Evolutionary conservation across 345 rosid genomes (phyloP).

Genomic region (Euphorbia tirucalli): DNA sequence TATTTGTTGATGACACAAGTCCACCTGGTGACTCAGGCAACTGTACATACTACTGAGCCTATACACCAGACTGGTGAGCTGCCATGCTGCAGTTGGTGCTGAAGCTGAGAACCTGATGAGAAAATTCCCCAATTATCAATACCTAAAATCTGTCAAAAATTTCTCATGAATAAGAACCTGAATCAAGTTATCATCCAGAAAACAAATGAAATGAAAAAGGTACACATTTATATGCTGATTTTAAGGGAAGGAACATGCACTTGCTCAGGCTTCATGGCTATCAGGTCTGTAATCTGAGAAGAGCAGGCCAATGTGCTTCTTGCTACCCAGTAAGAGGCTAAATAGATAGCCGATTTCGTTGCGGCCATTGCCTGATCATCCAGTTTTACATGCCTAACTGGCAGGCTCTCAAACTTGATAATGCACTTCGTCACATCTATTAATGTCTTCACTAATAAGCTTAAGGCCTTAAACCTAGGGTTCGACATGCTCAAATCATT

Average conservation of each 20-base stretch:
- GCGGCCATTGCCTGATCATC: conserved; percentile 39
- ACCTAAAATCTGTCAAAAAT: background rate
- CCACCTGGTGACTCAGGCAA: conserved; percentile 51
- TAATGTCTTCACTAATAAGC: conserved; percentile 44
- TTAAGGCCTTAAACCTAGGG: conserved; percentile 55
- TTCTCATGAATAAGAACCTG: background rate
- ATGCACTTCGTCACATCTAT: conserved; percentile 54
- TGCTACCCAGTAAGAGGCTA: conserved; percentile 62
- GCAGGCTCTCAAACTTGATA: conserved; percentile 52
- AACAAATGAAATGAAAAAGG: conserved; percentile 8
- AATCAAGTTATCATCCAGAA: background rate
- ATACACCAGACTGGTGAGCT: conserved; percentile 54
- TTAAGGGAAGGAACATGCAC: conserved; percentile 56
- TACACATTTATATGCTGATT: conserved; percentile 13
- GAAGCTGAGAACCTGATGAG: conserved; percentile 40
- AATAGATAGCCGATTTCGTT: conserved; percentile 43
- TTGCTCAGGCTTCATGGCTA: conserved; percentile 44
- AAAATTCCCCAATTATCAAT: background rate
- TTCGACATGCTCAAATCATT: conserved; percentile 33
- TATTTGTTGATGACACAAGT: conserved; percentile 49
- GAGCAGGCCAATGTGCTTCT: conserved; percentile 58
- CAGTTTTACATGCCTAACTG: conserved; percentile 33
- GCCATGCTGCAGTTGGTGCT: conserved; percentile 50
- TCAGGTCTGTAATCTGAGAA: conserved; percentile 47
- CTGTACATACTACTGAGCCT: conserved; percentile 42